Base-by-base conservation (phyloP, 2,329 filamentous ascomycete species). In the Ceratocystis eucalypticola region DNA sequence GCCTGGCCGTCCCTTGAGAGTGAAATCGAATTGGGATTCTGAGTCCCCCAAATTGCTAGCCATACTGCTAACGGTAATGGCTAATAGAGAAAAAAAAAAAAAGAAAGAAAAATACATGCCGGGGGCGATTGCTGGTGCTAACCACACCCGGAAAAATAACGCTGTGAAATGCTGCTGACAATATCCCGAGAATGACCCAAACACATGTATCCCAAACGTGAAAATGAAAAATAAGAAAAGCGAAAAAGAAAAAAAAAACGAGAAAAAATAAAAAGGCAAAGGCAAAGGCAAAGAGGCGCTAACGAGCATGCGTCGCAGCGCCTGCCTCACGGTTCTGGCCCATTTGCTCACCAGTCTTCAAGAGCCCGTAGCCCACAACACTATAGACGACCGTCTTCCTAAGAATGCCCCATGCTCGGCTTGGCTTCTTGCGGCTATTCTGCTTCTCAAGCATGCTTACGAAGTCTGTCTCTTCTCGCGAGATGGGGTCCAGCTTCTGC, bases 241-340 rank as follows among this genome's bases (percentile, higher is more conserved):
- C 41, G 46, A 64, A 61, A 15, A 25, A 65, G 57, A 62, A 63
- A 57, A 48, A 15, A 45, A 57, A 55, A 63, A 53, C 64, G 28
- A 12, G 1, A 25, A 3, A 57, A 33, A 64, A 41, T 6, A 15
- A 45, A 22, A 41, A 44, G 6, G 22, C 20, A 53, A 53, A 64
- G 7, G 28, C 7, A 12, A 28, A 57, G 10, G 17, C 17, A 41
- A 84, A 75, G 15, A 84, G 79, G 7, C 20, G 28, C 30, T 59
- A 59, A 20, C 10, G 55, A 8, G 7, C 55, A 37, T 59, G 17
- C 5, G 76, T 77, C 1, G 82, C 63, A 25, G 50, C 48, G 17
- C 15, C n/a, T 12, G 37, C 63, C 37, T 46, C 25, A 5, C 45
- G 48, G 25, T 50, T 59, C 12, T 59, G 62, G 2, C 62, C 62